phyloP scores from a whole-genome alignment of 305 asterid species.

The Solanum hybrid region DNA sequence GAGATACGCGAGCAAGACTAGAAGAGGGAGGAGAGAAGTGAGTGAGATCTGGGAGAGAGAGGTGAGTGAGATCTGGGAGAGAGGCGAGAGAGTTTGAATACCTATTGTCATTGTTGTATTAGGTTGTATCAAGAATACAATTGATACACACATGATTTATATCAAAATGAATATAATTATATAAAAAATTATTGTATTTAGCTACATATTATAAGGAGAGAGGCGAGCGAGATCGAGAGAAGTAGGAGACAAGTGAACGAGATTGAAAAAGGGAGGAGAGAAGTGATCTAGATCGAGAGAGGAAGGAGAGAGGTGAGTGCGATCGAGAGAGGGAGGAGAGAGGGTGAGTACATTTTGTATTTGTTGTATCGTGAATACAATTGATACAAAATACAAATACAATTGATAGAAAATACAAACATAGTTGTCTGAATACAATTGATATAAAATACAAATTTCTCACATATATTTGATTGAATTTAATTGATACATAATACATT shows the following conservation, averaged over 20 bases:
- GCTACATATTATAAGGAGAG: background rate
- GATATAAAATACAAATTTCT: background rate
- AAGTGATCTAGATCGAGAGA: background rate
- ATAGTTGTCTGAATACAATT: background rate
- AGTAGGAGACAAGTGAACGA: background rate
- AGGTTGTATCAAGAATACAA: background rate
- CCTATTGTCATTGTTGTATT: background rate
- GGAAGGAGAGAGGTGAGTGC: background rate
- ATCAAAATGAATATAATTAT: too few species aligned
- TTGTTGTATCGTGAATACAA: background rate
- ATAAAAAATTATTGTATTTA: too few species aligned
- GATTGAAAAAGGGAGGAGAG: background rate
- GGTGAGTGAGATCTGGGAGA: background rate
- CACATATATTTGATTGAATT: background rate
- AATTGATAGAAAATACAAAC: too few species aligned
- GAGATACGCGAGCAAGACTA: background rate
- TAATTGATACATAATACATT: background rate
- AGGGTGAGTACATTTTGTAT: background rate
- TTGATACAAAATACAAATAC: background rate
- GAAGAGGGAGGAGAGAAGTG: background rate
- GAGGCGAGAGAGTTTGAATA: background rate
- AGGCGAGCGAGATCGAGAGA: background rate
- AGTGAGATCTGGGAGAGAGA: background rate
- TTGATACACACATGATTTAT: too few species aligned
- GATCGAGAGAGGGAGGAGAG: background rate